Conservation (phyloP, 202 grass and related monocot genomes). For the Musa balbisiana region DNA sequence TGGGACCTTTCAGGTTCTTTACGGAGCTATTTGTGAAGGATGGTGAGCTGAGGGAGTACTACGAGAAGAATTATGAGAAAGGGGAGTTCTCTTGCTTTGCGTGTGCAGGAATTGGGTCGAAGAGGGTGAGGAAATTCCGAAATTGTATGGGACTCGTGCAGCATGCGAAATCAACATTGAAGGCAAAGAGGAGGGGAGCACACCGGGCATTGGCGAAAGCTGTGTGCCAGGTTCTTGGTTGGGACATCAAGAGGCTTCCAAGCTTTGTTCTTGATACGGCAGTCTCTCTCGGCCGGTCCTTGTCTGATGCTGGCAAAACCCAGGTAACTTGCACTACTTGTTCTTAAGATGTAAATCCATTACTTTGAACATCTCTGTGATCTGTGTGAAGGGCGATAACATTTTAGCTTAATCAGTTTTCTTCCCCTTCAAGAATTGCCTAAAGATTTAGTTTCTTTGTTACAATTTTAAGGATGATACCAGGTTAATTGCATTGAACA, state of each 20-base stretch:
- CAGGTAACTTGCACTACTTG: too few species aligned
- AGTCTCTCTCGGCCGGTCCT: too few species aligned
- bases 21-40: constrained; percentile 40
- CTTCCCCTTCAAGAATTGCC: too few species aligned
- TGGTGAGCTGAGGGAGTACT: constrained; percentile 39
- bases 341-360: too few species aligned
- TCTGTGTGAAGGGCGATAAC: too few species aligned
- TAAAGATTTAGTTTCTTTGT: too few species aligned
- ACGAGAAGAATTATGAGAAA: constrained; percentile 31
- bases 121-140: constrained; percentile 10
- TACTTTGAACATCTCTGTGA: too few species aligned
- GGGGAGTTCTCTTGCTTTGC: constrained; percentile 60
- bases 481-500: too few species aligned
- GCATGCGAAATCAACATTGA: not conserved
- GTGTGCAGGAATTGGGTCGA: constrained; percentile 32
- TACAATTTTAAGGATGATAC: too few species aligned
- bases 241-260: not conserved
- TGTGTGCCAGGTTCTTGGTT: not conserved
- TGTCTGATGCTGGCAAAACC: too few species aligned
- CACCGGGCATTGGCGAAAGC: not conserved
- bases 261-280: too few species aligned
- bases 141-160: not conserved
- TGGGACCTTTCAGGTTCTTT: constrained; percentile 36
- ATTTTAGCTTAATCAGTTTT: too few species aligned
- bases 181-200: not conserved